Evolutionary conservation across 768 basidiomycete genomes (phyloP).

Genomic region (Suillus americanus): DNA sequence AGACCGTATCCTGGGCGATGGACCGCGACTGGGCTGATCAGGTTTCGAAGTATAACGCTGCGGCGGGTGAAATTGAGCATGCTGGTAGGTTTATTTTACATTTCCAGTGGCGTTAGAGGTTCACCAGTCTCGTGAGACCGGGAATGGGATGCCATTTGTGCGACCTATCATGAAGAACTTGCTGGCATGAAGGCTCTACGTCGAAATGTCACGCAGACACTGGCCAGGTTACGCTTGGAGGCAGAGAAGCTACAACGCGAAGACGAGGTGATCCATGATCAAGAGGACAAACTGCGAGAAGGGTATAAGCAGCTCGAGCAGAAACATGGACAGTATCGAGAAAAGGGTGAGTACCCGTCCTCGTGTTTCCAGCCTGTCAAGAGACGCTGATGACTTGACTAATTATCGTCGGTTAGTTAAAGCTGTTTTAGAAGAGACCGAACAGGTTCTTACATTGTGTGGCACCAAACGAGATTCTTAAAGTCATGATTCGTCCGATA

Average conservation of each 20-base stretch:
- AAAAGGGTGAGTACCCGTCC: slow-evolving; percentile 33
- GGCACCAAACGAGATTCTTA: slow-evolving; percentile 40
- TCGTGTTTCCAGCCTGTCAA: background rate
- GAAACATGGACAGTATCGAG: slow-evolving; percentile 41
- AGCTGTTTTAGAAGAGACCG: slow-evolving; percentile 43
- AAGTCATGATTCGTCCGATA: background rate
- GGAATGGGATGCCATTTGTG: slow-evolving; percentile 59
- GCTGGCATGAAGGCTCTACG: slow-evolving; percentile 57
- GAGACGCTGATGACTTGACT: slow-evolving; percentile 10
- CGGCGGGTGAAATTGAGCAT: slow-evolving; percentile 40
- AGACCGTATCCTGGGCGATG: slow-evolving; percentile 78
- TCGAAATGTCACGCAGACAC: slow-evolving; percentile 45
- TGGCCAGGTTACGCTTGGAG: slow-evolving; percentile 39
- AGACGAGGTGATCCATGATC: slow-evolving; percentile 39
- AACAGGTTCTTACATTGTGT: slow-evolving; percentile 43
- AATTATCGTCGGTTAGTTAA: slow-evolving; percentile 30
- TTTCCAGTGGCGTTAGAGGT: background rate
- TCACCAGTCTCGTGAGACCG: slow-evolving; percentile 38
- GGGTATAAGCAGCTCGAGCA: slow-evolving; percentile 41
- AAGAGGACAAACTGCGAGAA: slow-evolving; percentile 39
- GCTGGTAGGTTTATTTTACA: slow-evolving; percentile 29
- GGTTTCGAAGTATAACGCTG: slow-evolving; percentile 46
- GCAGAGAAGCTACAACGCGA: slow-evolving; percentile 41
- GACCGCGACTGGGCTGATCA: slow-evolving; percentile 59
- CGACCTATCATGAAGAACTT: slow-evolving; percentile 62